Evolutionary conservation across 1,139 yeast genomes (phyloP).

Genomic region (Yamadazyma buinensis): DNA sequence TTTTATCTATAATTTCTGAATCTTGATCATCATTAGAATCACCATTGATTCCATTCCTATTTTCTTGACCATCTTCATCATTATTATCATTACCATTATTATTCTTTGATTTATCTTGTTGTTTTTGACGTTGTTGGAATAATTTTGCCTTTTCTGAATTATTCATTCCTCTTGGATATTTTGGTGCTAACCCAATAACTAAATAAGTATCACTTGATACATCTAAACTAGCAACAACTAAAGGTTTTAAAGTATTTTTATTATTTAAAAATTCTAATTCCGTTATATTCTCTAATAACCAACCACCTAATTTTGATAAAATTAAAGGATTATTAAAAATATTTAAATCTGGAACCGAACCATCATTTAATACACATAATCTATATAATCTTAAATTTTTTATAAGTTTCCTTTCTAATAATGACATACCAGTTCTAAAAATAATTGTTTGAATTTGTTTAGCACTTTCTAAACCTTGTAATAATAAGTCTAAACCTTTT

Average conservation of each 20-base stretch:
- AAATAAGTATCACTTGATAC: constrained; percentile 71
- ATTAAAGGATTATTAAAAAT: constrained; percentile 85
- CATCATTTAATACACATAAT: constrained; percentile 85
- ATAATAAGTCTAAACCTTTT: constrained; percentile 54
- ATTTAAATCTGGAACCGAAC: constrained; percentile 67
- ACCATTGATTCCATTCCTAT: constrained; percentile 1
- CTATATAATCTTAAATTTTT: constrained; percentile 79
- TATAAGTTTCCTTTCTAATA: constrained; percentile 76
- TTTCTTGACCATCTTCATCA: constrained; percentile 1
- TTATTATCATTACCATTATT: constrained; percentile 3
- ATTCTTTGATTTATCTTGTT: constrained; percentile 19
- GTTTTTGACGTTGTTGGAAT: constrained; percentile 23
- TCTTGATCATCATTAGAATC: constrained; percentile 4
- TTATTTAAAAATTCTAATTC: constrained; percentile 56
- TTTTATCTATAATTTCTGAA: constrained; percentile 4
- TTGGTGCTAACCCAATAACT: constrained; percentile 88
- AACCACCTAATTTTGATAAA: constrained; percentile 75
- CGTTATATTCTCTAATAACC: constrained; percentile 89
- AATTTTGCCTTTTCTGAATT: constrained; percentile 41
- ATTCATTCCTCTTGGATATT: constrained; percentile 63
- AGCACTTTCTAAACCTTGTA: constrained; percentile 75
- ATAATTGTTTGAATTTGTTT: constrained; percentile 79
- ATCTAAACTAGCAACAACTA: constrained; percentile 86
- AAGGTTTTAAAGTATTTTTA: constrained; percentile 57
- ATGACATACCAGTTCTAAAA: constrained; percentile 83